Evolutionary conservation across 2,329 filamentous ascomycete species (phyloP), one percentile per base, ranked within the genome.

Genomic region (Cladosporium sp.): DNA sequence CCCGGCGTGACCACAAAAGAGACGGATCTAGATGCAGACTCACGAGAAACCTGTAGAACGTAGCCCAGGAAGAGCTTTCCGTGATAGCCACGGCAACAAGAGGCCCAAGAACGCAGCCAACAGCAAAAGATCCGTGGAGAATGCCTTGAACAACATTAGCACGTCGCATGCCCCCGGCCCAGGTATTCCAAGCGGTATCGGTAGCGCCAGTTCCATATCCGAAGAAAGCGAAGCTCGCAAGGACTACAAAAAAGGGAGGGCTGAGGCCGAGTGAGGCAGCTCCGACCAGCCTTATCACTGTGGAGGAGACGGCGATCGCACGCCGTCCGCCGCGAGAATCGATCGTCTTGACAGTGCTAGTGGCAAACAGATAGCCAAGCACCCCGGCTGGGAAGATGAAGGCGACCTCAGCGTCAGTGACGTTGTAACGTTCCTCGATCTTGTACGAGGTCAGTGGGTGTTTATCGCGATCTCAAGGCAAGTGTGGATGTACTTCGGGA

Each of bases 171-270:
- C 43, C 17, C 20, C 43, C 34, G 13, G 34, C 43, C 43, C 43
- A 47, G 12, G 43, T 7, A 6, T 47, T 47, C 43, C 43, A 47
- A 7, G 43, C 43, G 8, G 43, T 47, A 11, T 47, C 43, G 29
- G 43, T 47, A 11, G 38, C 29, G 11, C 43, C 43, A 8, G 43
- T 47, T 11, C 43, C 43, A n/a, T 47, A 47, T 30, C 43, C 43
- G 13, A 47, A 20, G 34, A 30, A 30, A 7, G 20, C 43, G 22
- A 38, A 47, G 22, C 43, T 19, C 7, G 34, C 34, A n/a, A 47
- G 43, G 8, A 47, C 22, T 7, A 24, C 6, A 6, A 22, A 15
- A 47, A 47, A 47, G 8, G 34, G 13, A 17, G 43, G 43, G 8
- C 13, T 5, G 19, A 12, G 17, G n/a, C 19, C 38, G 18, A 47